A percentile compares a stretch with the other conserved stretches of the same genome.
Evolutionary conservation across 148 eudicot species (phyloP).

Genomic region (Rhododendron ovatum): DNA sequence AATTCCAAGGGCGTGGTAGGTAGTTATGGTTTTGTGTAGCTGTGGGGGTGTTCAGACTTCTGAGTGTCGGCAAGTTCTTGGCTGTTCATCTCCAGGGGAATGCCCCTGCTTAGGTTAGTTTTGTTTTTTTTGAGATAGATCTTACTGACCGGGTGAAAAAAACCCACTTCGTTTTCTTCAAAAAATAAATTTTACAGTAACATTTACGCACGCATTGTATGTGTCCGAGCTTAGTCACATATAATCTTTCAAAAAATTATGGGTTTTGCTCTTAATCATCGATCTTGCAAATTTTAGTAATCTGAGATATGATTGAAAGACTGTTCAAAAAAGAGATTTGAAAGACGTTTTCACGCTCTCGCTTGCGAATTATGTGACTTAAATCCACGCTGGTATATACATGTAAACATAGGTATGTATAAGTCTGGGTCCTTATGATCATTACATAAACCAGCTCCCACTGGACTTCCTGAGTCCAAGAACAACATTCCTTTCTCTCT

Average conservation of each 20-base stretch:
- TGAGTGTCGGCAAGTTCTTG: background rate
- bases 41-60: background rate
- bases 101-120: background rate
- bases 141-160: too few species aligned
- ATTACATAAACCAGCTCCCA: background rate
- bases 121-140: too few species aligned
- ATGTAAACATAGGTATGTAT: background rate
- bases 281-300: too few species aligned
- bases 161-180: too few species aligned
- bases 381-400: too few species aligned
- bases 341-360: background rate
- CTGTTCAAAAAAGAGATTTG: too few species aligned
- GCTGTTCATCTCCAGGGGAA: background rate
- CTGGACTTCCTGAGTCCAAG: slow-evolving; percentile 10
- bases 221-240: background rate
- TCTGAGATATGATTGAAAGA: background rate
- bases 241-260: too few species aligned
- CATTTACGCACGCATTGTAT: background rate
- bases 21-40: background rate
- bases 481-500: slow-evolving; percentile 23
- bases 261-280: too few species aligned
- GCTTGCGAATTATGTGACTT: too few species aligned
- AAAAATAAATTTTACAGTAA: too few species aligned
- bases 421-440: background rate
- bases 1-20: background rate